Conservation (phyloP, 1,284 basidiomycete species). For the Taiwanofungus camphoratus region DNA sequence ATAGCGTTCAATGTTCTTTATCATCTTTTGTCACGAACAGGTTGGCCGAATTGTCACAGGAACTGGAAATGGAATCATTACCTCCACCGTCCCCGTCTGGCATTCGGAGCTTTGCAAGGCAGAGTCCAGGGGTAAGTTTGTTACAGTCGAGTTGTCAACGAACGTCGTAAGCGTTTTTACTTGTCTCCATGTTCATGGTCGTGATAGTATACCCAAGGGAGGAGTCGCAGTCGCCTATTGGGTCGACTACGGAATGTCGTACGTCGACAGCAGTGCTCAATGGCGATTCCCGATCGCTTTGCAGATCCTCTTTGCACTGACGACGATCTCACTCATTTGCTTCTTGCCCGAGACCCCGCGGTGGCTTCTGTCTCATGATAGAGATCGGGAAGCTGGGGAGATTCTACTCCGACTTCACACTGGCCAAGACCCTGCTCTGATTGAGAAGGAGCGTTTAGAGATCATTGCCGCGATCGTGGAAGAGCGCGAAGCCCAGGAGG, state of each 20-base stretch:
- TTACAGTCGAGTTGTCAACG: background rate
- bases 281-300: conserved; percentile 58
- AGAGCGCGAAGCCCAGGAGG: conserved; percentile 29
- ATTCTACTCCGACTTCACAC: conserved; percentile 50
- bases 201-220: background rate
- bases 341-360: conserved; percentile 56
- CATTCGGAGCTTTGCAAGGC: conserved; percentile 53
- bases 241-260: conserved; percentile 57
- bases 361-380: conserved; percentile 49
- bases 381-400: conserved; percentile 37
- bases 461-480: conserved; percentile 49
- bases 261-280: conserved; percentile 43
- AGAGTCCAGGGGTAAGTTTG: conserved; percentile 34
- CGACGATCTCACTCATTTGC: conserved; percentile 33
- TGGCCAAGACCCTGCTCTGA: conserved; percentile 43
- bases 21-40: conserved; percentile 38
- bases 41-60: background rate
- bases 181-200: conserved; percentile 13
- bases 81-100: conserved; percentile 39
- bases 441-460: conserved; percentile 54
- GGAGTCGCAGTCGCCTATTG: conserved; percentile 34
- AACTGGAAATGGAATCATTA: background rate
- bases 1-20: conserved; percentile 50
- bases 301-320: conserved; percentile 32
- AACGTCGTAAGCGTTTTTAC: conserved; percentile 38